These are phyloP conservation scores for Eimeria sp. DNA, from an alignment of 169 alveolate species.

Conservation along the genomic window DNA sequence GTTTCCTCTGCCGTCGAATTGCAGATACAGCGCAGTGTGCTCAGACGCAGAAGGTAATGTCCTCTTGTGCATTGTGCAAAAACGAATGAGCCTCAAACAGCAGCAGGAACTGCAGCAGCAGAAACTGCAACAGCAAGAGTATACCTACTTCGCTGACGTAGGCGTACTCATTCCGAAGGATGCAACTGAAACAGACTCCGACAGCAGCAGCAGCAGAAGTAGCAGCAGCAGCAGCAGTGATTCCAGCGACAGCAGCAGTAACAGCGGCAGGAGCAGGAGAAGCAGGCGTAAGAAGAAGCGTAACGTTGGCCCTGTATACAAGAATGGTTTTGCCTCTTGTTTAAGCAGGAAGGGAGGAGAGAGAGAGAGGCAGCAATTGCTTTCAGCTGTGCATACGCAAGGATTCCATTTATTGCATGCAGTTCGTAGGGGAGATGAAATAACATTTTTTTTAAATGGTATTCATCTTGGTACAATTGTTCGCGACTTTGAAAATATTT, in stretches of 20 bases:
- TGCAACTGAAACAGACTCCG: neutral
- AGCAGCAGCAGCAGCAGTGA: constrained; percentile 35
- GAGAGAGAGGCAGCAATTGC: constrained; percentile 15
- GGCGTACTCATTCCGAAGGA: constrained; percentile 10
- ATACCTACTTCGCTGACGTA: neutral
- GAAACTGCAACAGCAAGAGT: neutral
- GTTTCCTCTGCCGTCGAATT: neutral
- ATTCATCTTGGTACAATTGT: neutral
- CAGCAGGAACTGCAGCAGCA: neutral
- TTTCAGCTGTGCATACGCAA: constrained; percentile 22
- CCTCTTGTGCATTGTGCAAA: constrained; percentile 4
- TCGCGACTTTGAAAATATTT: neutral
- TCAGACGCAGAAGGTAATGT: neutral
- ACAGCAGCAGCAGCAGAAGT: constrained; percentile 39
- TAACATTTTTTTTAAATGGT: constrained; percentile 15
- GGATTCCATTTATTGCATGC: constrained; percentile 38
- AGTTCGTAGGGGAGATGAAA: neutral
- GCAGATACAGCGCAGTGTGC: neutral
- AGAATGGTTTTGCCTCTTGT: constrained; percentile 20
- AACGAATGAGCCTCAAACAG: neutral
- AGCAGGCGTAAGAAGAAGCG: neutral
- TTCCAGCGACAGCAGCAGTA: constrained; percentile 29
- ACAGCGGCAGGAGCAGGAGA: neutral
- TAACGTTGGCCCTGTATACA: neutral
- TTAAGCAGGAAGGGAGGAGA: neutral